Percentiles rank a stretch among this genome's conserved stretches.
Evolutionary conservation across 2,329 filamentous ascomycete species (phyloP).

Genomic region (Allantophomopsis cytisporea): DNA sequence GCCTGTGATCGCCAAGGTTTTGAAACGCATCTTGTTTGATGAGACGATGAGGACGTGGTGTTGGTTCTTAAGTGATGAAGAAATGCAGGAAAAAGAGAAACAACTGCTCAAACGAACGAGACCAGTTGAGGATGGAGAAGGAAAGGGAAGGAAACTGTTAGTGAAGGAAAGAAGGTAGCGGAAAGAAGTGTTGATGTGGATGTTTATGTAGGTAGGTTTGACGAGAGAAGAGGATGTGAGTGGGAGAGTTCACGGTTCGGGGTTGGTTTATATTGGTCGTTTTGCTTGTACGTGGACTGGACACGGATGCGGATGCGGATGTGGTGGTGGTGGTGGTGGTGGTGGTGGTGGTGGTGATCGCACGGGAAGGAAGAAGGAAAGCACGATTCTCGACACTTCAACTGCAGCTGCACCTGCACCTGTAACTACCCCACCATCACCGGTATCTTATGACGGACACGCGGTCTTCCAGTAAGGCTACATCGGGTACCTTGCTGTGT

Average conservation of each 20-base stretch:
- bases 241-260: not conserved
- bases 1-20: conserved; percentile 3
- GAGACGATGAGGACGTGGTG: not conserved
- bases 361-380: not conserved
- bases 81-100: conserved; percentile 1
- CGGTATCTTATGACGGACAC: too few species aligned
- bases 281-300: not conserved
- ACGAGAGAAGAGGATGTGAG: not conserved
- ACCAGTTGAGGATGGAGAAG: not conserved
- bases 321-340: too few species aligned
- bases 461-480: too few species aligned
- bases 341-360: too few species aligned
- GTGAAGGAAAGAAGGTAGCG: conserved; percentile 2
- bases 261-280: too few species aligned
- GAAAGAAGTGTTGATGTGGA: not conserved
- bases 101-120: conserved; percentile 1
- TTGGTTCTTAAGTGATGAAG: not conserved
- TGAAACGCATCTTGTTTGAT: conserved; percentile 11
- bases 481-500: too few species aligned
- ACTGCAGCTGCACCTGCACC: too few species aligned
- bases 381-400: too few species aligned
- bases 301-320: not conserved
- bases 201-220: not conserved
- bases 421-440: too few species aligned
- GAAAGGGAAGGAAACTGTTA: not conserved